A percentile compares a stretch with the other conserved stretches of the same genome.
Evolutionary conservation across 2,329 filamentous ascomycete genomes (phyloP).

Genomic region (Bipolaris oryzae): DNA sequence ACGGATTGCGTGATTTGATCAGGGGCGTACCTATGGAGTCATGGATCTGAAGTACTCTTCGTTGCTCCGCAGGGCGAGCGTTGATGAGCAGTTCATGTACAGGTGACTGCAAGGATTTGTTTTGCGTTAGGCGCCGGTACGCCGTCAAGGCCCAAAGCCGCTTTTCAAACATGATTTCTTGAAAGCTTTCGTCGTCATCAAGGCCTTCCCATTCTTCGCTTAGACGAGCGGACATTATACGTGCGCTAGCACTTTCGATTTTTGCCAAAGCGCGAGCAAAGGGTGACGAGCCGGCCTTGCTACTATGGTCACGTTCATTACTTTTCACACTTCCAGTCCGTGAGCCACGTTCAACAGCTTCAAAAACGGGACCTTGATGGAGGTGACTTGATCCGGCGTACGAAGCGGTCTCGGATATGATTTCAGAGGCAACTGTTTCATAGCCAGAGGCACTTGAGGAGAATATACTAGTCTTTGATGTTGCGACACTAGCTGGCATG

Average conservation of each 20-base stretch:
- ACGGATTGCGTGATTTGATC: neutral
- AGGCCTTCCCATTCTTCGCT: slow-evolving; percentile 39
- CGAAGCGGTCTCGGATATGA: slow-evolving; percentile 17
- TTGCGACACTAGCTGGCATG: slow-evolving; percentile 22
- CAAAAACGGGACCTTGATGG: slow-evolving; percentile 14
- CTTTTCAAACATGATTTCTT: slow-evolving; percentile 37
- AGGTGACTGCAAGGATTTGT: slow-evolving; percentile 35
- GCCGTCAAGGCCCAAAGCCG: slow-evolving; percentile 37
- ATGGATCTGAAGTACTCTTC: slow-evolving; percentile 33
- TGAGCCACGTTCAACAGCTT: slow-evolving; percentile 28
- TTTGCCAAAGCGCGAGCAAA: slow-evolving; percentile 33
- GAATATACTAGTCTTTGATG: slow-evolving; percentile 29
- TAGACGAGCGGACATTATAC: slow-evolving; percentile 33
- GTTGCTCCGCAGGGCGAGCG: slow-evolving; percentile 29
- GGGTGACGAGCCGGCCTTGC: slow-evolving; percentile 24
- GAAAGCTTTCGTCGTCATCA: slow-evolving; percentile 34
- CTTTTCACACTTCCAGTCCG: slow-evolving; percentile 30
- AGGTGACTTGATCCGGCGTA: slow-evolving; percentile 5
- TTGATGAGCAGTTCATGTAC: slow-evolving; percentile 31
- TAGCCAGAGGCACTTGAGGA: slow-evolving; percentile 27
- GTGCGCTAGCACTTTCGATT: slow-evolving; percentile 34
- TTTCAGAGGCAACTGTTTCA: slow-evolving; percentile 26
- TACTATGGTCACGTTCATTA: slow-evolving; percentile 18
- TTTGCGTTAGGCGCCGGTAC: slow-evolving; percentile 35
- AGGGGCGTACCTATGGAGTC: slow-evolving; percentile 29